A percentile compares a stretch with the other conserved stretches of the same genome.
These are phyloP conservation scores for Pseudonitzschia pungens DNA, from an alignment of 108 stramenopile genomes.

Conservation along the genomic window DNA sequence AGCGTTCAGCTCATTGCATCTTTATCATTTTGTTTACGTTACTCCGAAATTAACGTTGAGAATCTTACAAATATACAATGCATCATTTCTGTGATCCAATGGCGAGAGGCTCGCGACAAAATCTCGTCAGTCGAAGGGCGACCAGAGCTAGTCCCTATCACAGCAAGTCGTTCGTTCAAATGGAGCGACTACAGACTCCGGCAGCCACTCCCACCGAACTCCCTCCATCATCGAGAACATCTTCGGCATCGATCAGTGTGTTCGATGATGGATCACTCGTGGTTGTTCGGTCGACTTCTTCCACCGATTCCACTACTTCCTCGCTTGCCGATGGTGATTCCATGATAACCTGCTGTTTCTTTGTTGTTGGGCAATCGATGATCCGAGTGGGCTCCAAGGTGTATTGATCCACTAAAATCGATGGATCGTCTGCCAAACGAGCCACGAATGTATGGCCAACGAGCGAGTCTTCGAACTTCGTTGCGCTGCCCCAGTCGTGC, in stretches of 20 bases:
- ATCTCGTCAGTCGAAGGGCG: neutral
- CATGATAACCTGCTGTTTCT: neutral
- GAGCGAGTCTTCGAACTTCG: constrained; percentile 48
- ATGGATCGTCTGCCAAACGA: constrained; percentile 36
- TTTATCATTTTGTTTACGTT: no score
- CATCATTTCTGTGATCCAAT: no score
- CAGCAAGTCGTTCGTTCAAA: neutral
- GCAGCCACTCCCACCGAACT: neutral
- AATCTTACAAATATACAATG: no score
- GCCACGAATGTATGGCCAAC: constrained; percentile 51
- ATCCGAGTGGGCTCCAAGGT: constrained; percentile 39
- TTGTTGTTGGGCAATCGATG: constrained; percentile 40
- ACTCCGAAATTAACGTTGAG: no score
- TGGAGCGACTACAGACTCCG: neutral
- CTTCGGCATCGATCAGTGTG: neutral
- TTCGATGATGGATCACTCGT: neutral
- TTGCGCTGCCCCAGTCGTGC: constrained; percentile 44
- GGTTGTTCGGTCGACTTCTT: neutral
- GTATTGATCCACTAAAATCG: constrained; percentile 35
- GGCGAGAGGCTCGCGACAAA: neutral
- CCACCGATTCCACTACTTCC: neutral
- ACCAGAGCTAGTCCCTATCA: neutral
- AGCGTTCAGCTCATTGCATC: no score
- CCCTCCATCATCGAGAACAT: neutral
- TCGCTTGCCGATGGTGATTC: neutral